Percentiles rank a stretch among this genome's conserved stretches.
phyloP scores from a whole-genome alignment of 1,139 yeast species.

The Suhomyces taliae region DNA sequence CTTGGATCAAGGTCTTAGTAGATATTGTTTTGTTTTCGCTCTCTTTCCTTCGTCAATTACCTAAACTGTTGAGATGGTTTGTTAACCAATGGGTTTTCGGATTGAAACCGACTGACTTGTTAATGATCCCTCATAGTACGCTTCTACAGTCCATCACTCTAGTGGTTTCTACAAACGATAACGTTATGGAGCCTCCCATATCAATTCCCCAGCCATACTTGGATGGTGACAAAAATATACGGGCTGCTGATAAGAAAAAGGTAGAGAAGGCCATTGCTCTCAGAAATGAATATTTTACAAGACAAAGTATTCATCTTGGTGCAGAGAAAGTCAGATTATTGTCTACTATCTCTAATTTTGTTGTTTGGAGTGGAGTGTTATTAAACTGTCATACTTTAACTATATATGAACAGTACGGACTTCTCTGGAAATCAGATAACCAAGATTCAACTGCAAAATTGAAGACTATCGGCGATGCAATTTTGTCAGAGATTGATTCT shows the following conservation, averaged over 20 bases:
- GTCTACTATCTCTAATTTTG: conserved; percentile 36
- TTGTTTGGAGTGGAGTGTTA: conserved; percentile 37
- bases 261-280: conserved; percentile 26
- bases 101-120: not conserved
- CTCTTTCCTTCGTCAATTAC: no score
- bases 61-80: not conserved
- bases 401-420: conserved; percentile 26
- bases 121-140: not conserved
- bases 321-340: conserved; percentile 40
- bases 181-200: conserved; percentile 6
- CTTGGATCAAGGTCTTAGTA: not conserved
- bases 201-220: conserved; percentile 44
- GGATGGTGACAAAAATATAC: conserved; percentile 36
- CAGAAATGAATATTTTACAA: conserved; percentile 40
- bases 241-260: conserved; percentile 36
- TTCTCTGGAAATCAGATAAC: conserved; percentile 10
- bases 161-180: conserved; percentile 2
- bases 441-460: conserved; percentile 3
- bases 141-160: conserved; percentile 5
- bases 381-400: conserved; percentile 18
- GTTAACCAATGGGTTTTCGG: not conserved
- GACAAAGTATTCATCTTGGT: conserved; percentile 37
- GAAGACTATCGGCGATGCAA: conserved; percentile 14
- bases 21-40: no score
- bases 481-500: conserved; percentile 25